Base-by-base conservation (phyloP, 306 rosid species). In the Echinosophora koreensis region DNA sequence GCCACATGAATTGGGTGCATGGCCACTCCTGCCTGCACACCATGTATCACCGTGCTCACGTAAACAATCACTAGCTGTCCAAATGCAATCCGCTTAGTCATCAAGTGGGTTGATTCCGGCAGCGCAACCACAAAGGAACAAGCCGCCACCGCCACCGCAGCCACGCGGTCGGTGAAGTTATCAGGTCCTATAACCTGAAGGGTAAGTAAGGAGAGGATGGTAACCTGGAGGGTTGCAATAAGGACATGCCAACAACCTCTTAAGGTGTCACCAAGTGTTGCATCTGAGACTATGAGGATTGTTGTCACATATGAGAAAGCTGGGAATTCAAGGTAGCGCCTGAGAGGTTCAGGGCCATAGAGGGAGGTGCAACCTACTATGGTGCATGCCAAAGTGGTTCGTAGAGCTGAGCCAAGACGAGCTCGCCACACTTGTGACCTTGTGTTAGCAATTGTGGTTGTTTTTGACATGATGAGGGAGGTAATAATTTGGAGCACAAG, bases 21-120 rank as follows among this genome's bases (percentile, higher is more conserved):
- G 42, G 83, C 18, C 22, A 82, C 76, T 1, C 87, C 85, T 6
- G 42, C 71, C 51, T 81, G 11, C 1, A 79, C 83, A 4, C 91
- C 93, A 59, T 74, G 37, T 22, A 91, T 38, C 27, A 81, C 92
- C 2, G 89, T 83, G 7, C 90, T 91, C 1, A 93, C 94, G 7
- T 84, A 87, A 50, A 91, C 90, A 38, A 80, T 90, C 88, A 91
- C 97, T 5, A 90, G 63, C 82, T 87, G 91, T 22, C 94, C 96
- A 74, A 86, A 90, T 14, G 96, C 97, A 4, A 94, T 77, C 54
- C 90, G 46, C 83, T 94, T 94, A 0, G 89, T 73, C 84, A 82
- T 50, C 91, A 94, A 75, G 61, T 81, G 82, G 0, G 84, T 84
- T 2, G 91, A 86, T 64, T 73, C 85, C 3, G 97, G 93, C 80